These are phyloP conservation scores for Pseudogymnoascus pannorum DNA, from an alignment of 2,329 filamentous ascomycete species.

Conservation along the genomic window DNA sequence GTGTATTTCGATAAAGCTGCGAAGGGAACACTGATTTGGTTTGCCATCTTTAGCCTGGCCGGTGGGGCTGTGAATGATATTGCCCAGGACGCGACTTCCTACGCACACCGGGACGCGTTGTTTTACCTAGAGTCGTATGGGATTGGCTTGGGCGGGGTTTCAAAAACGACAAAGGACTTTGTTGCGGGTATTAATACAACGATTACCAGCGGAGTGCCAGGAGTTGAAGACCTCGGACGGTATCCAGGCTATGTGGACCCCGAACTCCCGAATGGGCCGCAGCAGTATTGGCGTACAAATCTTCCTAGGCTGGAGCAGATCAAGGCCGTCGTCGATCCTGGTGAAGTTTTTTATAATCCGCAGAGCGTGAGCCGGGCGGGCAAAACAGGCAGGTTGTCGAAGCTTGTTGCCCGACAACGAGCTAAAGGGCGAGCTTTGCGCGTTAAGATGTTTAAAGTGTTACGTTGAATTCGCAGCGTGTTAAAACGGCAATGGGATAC, in stretches of 20 bases:
- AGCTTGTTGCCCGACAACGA: background rate
- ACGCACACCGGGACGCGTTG: conserved; percentile 55
- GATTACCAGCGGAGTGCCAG: conserved; percentile 33
- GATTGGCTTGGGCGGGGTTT: conserved; percentile 41
- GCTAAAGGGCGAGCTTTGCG: background rate
- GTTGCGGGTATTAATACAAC: conserved; percentile 43
- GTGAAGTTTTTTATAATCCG: conserved; percentile 50
- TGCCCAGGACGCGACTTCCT: conserved; percentile 49
- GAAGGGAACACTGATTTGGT: conserved; percentile 49
- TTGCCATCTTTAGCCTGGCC: conserved; percentile 54
- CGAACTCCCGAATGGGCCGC: conserved; percentile 36
- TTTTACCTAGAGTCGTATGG: conserved; percentile 59
- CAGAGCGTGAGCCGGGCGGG: conserved; percentile 21
- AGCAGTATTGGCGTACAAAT: conserved; percentile 47
- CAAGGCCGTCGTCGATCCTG: conserved; percentile 46
- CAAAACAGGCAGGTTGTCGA: background rate
- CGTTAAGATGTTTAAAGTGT: too few relatives aligned
- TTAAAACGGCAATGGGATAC: background rate
- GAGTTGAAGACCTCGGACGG: conserved; percentile 36
- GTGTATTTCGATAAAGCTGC: conserved; percentile 42
- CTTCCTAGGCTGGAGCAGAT: conserved; percentile 39
- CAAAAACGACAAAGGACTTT: conserved; percentile 41
- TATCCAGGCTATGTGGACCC: conserved; percentile 58
- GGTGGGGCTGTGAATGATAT: conserved; percentile 54
- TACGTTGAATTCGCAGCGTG: too few relatives aligned